Base-by-base conservation (phyloP, 345 rosid species). In the Heritiera fomes region DNA sequence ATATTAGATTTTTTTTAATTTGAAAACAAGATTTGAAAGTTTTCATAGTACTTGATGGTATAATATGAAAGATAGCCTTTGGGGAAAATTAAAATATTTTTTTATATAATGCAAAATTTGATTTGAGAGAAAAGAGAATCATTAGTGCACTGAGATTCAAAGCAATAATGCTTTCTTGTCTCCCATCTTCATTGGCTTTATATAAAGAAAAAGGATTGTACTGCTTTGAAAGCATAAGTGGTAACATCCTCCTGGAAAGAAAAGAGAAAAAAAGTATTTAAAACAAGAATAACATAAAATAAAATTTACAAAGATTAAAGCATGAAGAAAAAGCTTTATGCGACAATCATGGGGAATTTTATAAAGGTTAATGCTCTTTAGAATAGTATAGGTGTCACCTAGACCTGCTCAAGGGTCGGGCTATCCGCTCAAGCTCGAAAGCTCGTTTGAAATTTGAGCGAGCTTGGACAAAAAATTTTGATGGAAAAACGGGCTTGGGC, bases 91-190 rank as follows among this genome's bases (percentile, higher is more conserved):
- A 14, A 5, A 41, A 41, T 2, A n/a, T 3, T 41, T 3, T 41
- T 41, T 34, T 34, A 34, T 34, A 34, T 34, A 34, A 34, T 34
- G 38, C 3, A 34, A 1, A 3, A 2, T 34, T 34, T 34, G 38
- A 34, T 34, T 34, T 34, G 38, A 34, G 38, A 34, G 38, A 34
- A 34, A 34, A 1, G 3, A 34, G 38, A 34, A 34, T 1, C 28
- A 23, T 34, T 3, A 34, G 38, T 34, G 38, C 3, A 34, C 3
- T 34, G 3, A 34, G 3, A 34, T 34, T 34, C 3, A 3, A 34
- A 68, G 28, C 8, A 68, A 68, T n/a, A n/a, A 68, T 68, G 30
- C 30, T 67, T 18, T n/a, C 30, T 41, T 66, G 71, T 66, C 52
- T n/a, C 71, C 41, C 52, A 34, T 18, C 23, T 41, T 18, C 71